phyloP scores from a whole-genome alignment of 306 rosid species.

The Potentilla sterilis region DNA sequence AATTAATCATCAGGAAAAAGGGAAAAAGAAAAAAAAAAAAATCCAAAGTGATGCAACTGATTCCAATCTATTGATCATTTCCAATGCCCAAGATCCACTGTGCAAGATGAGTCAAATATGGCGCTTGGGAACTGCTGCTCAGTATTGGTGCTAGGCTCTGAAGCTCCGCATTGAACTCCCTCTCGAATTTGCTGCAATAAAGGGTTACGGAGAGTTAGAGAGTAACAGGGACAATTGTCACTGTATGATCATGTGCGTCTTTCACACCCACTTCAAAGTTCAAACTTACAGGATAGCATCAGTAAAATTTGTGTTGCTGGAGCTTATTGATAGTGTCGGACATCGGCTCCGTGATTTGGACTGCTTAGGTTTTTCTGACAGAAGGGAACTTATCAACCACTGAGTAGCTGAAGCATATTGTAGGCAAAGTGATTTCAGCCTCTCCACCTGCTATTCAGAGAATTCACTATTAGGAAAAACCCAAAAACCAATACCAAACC shows the following conservation, averaged over 20 bases:
- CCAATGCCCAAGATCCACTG: constrained; percentile 77
- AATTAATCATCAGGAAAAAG: neutral
- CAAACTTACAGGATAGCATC: constrained; percentile 79
- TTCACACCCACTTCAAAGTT: constrained; percentile 33
- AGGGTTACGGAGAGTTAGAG: neutral
- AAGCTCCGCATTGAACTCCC: constrained; percentile 79
- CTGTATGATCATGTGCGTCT: neutral
- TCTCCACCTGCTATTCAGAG: constrained; percentile 65
- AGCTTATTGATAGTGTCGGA: constrained; percentile 54
- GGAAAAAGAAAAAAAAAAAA: no score
- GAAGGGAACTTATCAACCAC: constrained; percentile 58
- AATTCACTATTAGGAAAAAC: constrained; percentile 9
- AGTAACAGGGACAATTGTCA: neutral
- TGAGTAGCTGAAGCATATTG: constrained; percentile 92
- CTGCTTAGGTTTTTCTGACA: constrained; percentile 42
- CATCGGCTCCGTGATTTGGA: constrained; percentile 43
- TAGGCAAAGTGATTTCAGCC: constrained; percentile 74
- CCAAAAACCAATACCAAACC: neutral
- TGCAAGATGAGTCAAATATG: constrained; percentile 79
- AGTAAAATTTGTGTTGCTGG: constrained; percentile 51
- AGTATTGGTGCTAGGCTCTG: constrained; percentile 74
- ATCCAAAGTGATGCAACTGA: neutral
- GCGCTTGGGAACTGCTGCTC: constrained; percentile 79
- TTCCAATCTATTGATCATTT: constrained; percentile 34
- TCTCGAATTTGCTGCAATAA: constrained; percentile 78